Percentiles rank a stretch among this genome's conserved stretches.
Conservation (phyloP, 768 basidiomycete species). For the Leccinellum luteum region DNA sequence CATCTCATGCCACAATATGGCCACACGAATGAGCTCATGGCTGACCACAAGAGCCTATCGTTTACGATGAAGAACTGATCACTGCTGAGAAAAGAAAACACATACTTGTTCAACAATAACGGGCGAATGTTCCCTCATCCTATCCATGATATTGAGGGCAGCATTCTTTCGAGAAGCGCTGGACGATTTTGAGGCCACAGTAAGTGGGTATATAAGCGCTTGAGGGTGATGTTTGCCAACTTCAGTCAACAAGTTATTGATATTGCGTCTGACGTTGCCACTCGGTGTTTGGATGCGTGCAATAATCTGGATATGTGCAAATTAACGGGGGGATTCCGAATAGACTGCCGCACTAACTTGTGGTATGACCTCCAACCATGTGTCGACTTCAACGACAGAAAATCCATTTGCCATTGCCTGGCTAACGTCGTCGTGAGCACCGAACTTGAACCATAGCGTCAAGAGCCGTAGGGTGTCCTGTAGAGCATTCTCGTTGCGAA, state of each 20-base stretch:
- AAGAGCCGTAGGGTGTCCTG: conserved; percentile 93
- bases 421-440: conserved; percentile 85
- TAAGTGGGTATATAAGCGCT: conserved; percentile 92
- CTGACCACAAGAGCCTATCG: conserved; percentile 80
- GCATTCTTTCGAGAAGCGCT: conserved; percentile 78
- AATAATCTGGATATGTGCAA: conserved; percentile 65
- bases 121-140: conserved; percentile 90
- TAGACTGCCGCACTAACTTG: conserved; percentile 54
- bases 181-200: conserved; percentile 95
- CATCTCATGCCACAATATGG: conserved; percentile 97
- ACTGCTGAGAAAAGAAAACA: background rate
- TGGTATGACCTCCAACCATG: conserved; percentile 98
- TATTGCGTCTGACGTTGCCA: conserved; percentile 80
- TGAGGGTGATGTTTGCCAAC: conserved; percentile 98
- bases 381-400: conserved; percentile 88
- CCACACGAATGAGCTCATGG: conserved; percentile 92
- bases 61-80: background rate
- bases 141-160: conserved; percentile 83
- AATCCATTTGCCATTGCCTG: conserved; percentile 87
- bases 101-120: conserved; percentile 81
- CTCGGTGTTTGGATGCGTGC: conserved; percentile 97
- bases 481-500: conserved; percentile 85
- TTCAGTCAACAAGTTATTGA: conserved; percentile 83
- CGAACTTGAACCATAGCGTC: conserved; percentile 98
- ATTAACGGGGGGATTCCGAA: background rate